Base-by-base conservation (phyloP, 352 stramenopile species). In the Globisporangium nunn region DNA sequence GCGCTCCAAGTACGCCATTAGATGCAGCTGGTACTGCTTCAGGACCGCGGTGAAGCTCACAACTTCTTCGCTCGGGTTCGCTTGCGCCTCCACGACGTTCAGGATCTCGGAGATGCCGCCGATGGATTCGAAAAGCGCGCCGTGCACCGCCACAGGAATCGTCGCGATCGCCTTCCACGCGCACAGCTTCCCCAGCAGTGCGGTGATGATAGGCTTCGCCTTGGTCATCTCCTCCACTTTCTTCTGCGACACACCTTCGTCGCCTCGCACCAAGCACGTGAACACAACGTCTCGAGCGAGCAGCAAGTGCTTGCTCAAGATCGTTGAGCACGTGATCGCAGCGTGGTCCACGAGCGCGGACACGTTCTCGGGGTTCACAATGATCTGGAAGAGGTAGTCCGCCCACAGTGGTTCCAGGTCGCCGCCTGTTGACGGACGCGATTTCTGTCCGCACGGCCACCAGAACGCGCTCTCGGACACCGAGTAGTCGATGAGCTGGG, bases 271-370 rank as follows among this genome's bases (percentile, higher is more conserved):
- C 45, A 90, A 67, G 31, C 48, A 61, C 15, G 67, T 72, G 56
- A 87, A 93, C 2, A 88, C 65, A 6, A 78, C 60, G 54, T 91
- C 75, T 33, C 82, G 78, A 33, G 81, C 81, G 29, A 95, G 64
- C 18, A 87, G 77, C 46, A 95, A 62, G 45, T 95, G 85, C 60
- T 93, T 95, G 41, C 71, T 75, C 7, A 95, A 55, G 47, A 95
- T 68, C 2, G 81, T 81, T 4, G 82, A 67, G n/a, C 75, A 86
- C 6, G 81, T 92, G 18, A 77, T 70, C 12, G 83, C 83, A 43
- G 82, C 85, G 44, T 90, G 74, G 50, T 95, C 82, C 10, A 95
- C 71, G 0, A 93, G 66, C 23, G 78, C 72, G 5, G 75, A 50
- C 17, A 88, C 70, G 35, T 81, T 79, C 18, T 86, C 65, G 7